Evolutionary conservation across 768 basidiomycete species (phyloP).

Genomic region (Lentinula boryana): DNA sequence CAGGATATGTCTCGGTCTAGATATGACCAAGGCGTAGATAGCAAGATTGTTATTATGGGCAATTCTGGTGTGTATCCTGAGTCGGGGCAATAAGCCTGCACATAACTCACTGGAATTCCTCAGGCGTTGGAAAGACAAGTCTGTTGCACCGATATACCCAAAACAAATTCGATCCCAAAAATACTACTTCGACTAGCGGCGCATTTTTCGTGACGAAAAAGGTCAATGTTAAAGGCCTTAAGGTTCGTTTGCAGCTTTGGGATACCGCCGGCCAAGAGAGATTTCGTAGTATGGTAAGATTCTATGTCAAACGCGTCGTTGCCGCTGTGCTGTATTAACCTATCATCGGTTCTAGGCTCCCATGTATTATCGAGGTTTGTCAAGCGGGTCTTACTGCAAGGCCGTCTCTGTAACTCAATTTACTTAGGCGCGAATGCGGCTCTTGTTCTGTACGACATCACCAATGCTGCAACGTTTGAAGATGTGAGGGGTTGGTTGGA

Average conservation of each 20-base stretch:
- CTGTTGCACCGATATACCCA: slow-evolving; percentile 87
- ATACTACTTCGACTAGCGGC: slow-evolving; percentile 86
- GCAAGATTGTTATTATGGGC: slow-evolving; percentile 95
- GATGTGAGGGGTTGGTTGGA: slow-evolving; percentile 91
- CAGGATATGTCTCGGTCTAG: slow-evolving; percentile 51
- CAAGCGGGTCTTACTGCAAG: slow-evolving; percentile 9
- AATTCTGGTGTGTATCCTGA: slow-evolving; percentile 40
- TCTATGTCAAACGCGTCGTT: slow-evolving; percentile 4
- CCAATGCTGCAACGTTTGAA: slow-evolving; percentile 81
- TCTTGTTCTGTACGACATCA: slow-evolving; percentile 92
- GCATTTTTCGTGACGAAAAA: slow-evolving; percentile 95
- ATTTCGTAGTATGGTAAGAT: slow-evolving; percentile 73
- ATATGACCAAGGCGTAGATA: slow-evolving; percentile 84
- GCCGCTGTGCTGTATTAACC: background rate
- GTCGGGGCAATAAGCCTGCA: background rate
- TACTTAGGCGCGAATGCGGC: slow-evolving; percentile 82
- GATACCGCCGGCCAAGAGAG: slow-evolving; percentile 94
- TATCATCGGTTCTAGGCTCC: slow-evolving; percentile 55
- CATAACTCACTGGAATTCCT: slow-evolving; percentile 9
- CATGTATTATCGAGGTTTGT: slow-evolving; percentile 83
- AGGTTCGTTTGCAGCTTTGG: slow-evolving; percentile 86
- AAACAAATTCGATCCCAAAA: slow-evolving; percentile 84
- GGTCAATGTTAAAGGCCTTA: slow-evolving; percentile 76
- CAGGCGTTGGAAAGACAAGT: slow-evolving; percentile 91
- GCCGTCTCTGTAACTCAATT: background rate